phyloP scores from a whole-genome alignment of 2,329 filamentous ascomycete genomes.

The Aureobasidium sp. region DNA sequence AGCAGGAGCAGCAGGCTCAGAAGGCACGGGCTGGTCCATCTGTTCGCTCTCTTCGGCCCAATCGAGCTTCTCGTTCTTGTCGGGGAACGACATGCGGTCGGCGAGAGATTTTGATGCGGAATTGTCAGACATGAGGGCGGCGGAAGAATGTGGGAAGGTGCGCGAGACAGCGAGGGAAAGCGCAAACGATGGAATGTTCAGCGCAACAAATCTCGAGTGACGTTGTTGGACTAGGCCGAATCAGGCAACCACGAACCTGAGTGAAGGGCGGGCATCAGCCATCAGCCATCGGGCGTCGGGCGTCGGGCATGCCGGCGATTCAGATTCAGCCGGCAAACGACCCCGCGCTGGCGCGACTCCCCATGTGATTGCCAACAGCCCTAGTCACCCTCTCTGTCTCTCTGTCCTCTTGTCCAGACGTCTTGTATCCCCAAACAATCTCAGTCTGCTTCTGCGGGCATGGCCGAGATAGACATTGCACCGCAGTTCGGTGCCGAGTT shows the following conservation, averaged over 20 bases:
- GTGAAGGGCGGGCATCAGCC: too few species aligned
- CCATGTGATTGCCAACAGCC: slow-evolving; percentile 3
- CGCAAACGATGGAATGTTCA: background rate
- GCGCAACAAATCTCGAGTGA: slow-evolving; percentile 14
- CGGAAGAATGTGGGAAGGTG: background rate
- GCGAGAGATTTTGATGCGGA: slow-evolving; percentile 22
- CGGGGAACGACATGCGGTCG: slow-evolving; percentile 24
- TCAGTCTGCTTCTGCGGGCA: slow-evolving; percentile 32
- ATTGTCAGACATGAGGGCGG: background rate
- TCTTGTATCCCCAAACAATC: slow-evolving; percentile 8
- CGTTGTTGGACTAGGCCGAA: background rate
- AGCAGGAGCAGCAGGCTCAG: slow-evolving; percentile 11
- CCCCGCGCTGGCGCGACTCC: background rate
- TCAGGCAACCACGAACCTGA: background rate
- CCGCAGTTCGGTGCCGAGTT: slow-evolving; percentile 89
- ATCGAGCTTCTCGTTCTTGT: slow-evolving; percentile 20
- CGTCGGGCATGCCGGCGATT: background rate
- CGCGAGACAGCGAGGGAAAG: background rate
- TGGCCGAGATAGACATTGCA: slow-evolving; percentile 76
- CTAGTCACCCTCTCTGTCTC: background rate
- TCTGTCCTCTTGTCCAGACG: background rate
- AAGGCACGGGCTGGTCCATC: slow-evolving; percentile 8
- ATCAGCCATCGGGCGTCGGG: background rate
- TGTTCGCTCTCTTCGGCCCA: slow-evolving; percentile 30
- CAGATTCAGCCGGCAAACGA: background rate